A percentile compares a stretch with the other conserved stretches of the same genome.
phyloP scores from a whole-genome alignment of 148 eudicot genomes.

The Linanthus parryae region DNA sequence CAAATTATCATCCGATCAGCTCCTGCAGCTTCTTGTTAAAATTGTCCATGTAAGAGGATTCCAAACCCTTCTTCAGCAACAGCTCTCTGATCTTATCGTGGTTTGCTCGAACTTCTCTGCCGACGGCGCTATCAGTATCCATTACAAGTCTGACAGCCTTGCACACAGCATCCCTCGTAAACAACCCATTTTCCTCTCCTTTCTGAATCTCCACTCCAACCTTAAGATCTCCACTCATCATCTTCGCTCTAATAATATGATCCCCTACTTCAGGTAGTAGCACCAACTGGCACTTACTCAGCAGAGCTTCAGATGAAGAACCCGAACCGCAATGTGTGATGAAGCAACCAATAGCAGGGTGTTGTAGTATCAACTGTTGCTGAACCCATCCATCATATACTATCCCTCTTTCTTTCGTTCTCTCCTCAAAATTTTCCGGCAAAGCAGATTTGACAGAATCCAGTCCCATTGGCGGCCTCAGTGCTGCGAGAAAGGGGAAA shows the following conservation, averaged over 20 bases:
- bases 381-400: slow-evolving; percentile 55
- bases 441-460: slow-evolving; percentile 41
- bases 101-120: slow-evolving; percentile 16
- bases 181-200: slow-evolving; percentile 49
- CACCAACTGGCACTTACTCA: slow-evolving; percentile 29
- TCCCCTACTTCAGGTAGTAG: neutral
- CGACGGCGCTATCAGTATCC: slow-evolving; percentile 35
- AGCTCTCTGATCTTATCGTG: slow-evolving; percentile 31
- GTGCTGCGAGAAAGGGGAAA: slow-evolving; percentile 44
- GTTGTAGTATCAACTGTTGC: slow-evolving; percentile 35
- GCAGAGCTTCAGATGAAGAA: slow-evolving; percentile 66
- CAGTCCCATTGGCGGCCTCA: slow-evolving; percentile 47
- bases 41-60: no score
- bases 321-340: slow-evolving; percentile 56
- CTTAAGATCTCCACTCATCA: slow-evolving; percentile 47
- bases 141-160: slow-evolving; percentile 37
- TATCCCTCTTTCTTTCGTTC: slow-evolving; percentile 31
- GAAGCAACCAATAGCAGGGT: slow-evolving; percentile 64
- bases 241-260: slow-evolving; percentile 45
- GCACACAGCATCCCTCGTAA: slow-evolving; percentile 47
- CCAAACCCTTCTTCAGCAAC: no score
- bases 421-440: slow-evolving; percentile 52
- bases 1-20: no score
- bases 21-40: no score
- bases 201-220: slow-evolving; percentile 70